These are phyloP conservation scores for Cryptosporidium andersoni DNA, from an alignment of 169 alveolate species.

Conservation along the genomic window DNA sequence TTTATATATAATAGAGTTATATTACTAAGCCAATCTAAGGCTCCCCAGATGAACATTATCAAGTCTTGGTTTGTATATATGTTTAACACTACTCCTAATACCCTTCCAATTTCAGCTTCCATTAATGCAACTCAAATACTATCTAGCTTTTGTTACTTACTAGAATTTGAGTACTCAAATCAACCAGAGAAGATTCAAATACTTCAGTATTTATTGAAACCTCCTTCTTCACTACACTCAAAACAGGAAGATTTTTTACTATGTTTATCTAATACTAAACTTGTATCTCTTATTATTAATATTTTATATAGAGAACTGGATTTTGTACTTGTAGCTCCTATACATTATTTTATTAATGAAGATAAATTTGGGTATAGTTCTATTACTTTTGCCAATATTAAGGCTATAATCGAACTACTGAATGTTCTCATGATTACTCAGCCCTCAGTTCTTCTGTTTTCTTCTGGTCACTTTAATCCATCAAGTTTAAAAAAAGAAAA, in stretches of 20 bases:
- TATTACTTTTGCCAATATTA: slow-evolving; percentile 2
- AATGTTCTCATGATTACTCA: slow-evolving; percentile 36
- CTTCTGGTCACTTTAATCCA: slow-evolving; percentile 10
- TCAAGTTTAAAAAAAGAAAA: no score
- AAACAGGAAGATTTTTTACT: slow-evolving; percentile 56
- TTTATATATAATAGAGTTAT: slow-evolving; percentile 6
- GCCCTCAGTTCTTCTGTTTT: slow-evolving; percentile 17
- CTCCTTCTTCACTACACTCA: slow-evolving; percentile 31
- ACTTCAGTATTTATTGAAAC: slow-evolving; percentile 42
- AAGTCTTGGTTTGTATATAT: slow-evolving; percentile 26
- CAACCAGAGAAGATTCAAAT: slow-evolving; percentile 1
- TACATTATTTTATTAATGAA: slow-evolving; percentile 9
- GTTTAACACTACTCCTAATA: slow-evolving; percentile 16
- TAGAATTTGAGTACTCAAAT: slow-evolving; percentile 8
- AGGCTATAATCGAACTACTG: slow-evolving; percentile 34
- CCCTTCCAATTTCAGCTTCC: slow-evolving; percentile 25
- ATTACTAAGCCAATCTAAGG: slow-evolving; percentile 9
- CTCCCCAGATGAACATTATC: slow-evolving; percentile 35
- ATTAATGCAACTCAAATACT: slow-evolving; percentile 38
- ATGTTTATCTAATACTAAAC: slow-evolving; percentile 42
- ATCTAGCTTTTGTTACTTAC: slow-evolving; percentile 45
- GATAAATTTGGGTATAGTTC: neutral
- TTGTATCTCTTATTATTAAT: slow-evolving; percentile 17
- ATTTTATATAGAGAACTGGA: slow-evolving; percentile 45
- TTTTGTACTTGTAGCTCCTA: slow-evolving; percentile 60